Percentiles rank a stretch among this genome's conserved stretches.
Conservation (phyloP, 2,329 filamentous ascomycete genomes). For the Aspergillus costaricaensis region DNA sequence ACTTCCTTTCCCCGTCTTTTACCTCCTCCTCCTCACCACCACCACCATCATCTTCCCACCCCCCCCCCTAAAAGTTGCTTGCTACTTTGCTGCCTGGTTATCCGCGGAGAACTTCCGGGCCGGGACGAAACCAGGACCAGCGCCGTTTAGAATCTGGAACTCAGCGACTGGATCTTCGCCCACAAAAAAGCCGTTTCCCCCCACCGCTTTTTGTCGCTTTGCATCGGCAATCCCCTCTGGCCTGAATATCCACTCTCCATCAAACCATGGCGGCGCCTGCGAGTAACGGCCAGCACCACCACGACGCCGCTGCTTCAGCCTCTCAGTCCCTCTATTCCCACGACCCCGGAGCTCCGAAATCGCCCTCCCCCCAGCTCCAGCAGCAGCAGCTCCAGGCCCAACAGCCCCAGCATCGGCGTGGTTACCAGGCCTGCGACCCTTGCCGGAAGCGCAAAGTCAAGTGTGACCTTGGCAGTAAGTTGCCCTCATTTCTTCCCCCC, state of each 20-base stretch:
- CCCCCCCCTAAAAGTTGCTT: background rate
- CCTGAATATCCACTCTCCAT: conserved; percentile 16
- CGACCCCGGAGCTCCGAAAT: conserved; percentile 27
- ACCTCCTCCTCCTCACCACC: background rate
- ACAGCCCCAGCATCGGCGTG: conserved; percentile 45
- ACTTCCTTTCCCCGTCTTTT: background rate
- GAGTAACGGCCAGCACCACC: conserved; percentile 15
- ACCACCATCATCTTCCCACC: background rate
- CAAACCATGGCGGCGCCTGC: conserved; percentile 22
- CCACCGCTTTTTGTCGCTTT: conserved; percentile 44
- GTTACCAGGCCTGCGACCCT: conserved; percentile 53
- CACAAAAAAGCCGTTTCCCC: conserved; percentile 14
- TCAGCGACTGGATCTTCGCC: background rate
- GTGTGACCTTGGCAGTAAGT: conserved; percentile 51
- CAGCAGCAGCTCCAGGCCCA: conserved; percentile 9
- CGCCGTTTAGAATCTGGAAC: background rate
- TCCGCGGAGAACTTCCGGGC: background rate
- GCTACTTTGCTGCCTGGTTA: background rate
- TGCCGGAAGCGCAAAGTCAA: conserved; percentile 54
- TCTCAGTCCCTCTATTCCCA: conserved; percentile 22
- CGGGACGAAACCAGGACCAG: background rate
- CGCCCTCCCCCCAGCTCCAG: conserved; percentile 29
- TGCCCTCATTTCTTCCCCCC: conserved; percentile 1
- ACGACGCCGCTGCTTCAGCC: background rate
- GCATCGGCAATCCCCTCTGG: conserved; percentile 34